These are phyloP conservation scores for Exophiala lecanii-corni DNA, from an alignment of 2,329 filamentous ascomycete species.

Conservation along the genomic window DNA sequence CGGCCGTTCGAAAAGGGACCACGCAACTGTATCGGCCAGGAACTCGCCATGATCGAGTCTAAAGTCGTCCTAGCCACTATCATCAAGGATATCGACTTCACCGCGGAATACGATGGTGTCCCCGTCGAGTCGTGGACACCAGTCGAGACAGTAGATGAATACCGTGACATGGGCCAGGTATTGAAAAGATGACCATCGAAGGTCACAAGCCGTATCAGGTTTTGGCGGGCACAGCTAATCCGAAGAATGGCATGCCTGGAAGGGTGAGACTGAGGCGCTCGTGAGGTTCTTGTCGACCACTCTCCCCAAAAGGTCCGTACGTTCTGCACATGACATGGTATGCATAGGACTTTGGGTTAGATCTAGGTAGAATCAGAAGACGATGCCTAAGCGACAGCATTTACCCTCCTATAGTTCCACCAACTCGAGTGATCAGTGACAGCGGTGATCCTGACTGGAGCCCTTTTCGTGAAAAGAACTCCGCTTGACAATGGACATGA, in stretches of 20 bases:
- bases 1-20: conserved; percentile 53
- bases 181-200: conserved; percentile 16
- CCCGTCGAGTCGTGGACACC: conserved; percentile 12
- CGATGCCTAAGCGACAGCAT: too few relatives aligned
- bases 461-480: too few relatives aligned
- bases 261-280: conserved; percentile 14
- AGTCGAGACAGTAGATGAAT: conserved; percentile 18
- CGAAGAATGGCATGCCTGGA: conserved; percentile 19
- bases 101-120: conserved; percentile 34
- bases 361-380: too few relatives aligned
- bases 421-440: too few relatives aligned
- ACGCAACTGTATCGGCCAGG: conserved; percentile 55
- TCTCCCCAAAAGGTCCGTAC: too few relatives aligned
- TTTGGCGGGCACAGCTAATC: conserved; percentile 18
- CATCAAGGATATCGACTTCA: conserved; percentile 48
- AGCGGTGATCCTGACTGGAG: too few relatives aligned
- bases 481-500: too few relatives aligned
- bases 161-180: conserved; percentile 4
- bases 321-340: too few relatives aligned
- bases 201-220: conserved; percentile 22
- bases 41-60: conserved; percentile 51
- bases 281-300: too few relatives aligned
- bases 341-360: too few relatives aligned
- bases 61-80: conserved; percentile 49
- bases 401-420: too few relatives aligned